Base-by-base conservation (phyloP, 31 red algal genomes). In the Odonthalia washingtoniensis region DNA sequence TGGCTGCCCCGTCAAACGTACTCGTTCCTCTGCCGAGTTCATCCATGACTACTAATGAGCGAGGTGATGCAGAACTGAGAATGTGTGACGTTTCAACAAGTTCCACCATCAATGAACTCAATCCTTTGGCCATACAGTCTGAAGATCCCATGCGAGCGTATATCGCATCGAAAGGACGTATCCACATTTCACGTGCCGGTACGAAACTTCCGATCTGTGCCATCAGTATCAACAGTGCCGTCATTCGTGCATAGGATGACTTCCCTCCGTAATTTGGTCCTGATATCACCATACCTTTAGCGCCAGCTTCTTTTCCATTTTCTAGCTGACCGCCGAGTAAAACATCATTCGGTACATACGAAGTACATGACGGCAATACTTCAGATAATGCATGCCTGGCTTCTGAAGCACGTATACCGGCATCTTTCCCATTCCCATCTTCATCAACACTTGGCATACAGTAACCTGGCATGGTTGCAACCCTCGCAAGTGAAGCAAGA, bases 211-310 rank as follows among this genome's bases (percentile, higher is more conserved):
- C 92, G 46, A 95, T 77, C 75, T 95, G 92, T 26, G 87, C 86
- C 61, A 98, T 65, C 43, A 98, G 96, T 1, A 85, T 88, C 34
- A 91, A 34, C 4, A 98, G 90, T 17, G 83, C 88, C 1, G 93
- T 89, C 86, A 87, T 85, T 4, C 96, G 81, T 17, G 95, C 78
- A 42, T 94, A 93, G 26, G 93, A 89, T 2, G 87, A 92, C 78
- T 98, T 98, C 1, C 96, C 96, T 18, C 93, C 94, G 83, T 88
- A 87, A 36, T 93, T 93, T 70, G 90, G 90, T 33, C 90, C 90
- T 53, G 77, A 87, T 31, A 93, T 83, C 1, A 93, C 46, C 40
- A 93, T 39, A 27, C 68, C 87, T 31, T 82, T 82, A 39, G 72
- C 78, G 77, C 45, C 46, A 40, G 74, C 42, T n/a, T n/a, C n/a